Evolutionary conservation across 78 protist genomes (phyloP), one percentile per base, ranked within the genome.

Genomic region (Dictyostelium brefeldianum): DNA sequence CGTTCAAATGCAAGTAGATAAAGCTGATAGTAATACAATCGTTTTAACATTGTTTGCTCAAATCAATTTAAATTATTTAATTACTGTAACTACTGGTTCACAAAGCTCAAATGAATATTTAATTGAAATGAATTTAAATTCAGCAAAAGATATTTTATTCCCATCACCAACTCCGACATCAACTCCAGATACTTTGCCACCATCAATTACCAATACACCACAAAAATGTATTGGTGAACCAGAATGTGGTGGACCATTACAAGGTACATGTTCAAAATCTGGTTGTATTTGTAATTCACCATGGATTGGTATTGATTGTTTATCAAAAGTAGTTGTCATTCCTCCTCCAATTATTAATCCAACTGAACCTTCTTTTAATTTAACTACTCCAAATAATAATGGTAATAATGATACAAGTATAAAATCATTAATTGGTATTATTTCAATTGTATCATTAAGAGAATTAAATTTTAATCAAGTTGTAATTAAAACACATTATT

Each of bases 201-300:
- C 67, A 9, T 57, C 29, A 31, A 67, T 31, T 25, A 36, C 43
- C 1, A 69, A 36, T 69, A 25, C 77, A 1, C 77, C 77, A 69
- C 27, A 27, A 36, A 1, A 12, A 36, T 69, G 77, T 69, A 1
- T 36, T 17, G 77, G 77, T 36, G 1, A 1, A 10, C 77, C 77
- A 1, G 1, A 25, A 69, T 69, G 77, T 18, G 77, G 77, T 36
- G 77, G 77, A 15, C 17, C 4, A 1, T 4, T 2, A 6, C 18
- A 69, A 17, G 77, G 77, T 5, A 17, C 29, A 17, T 69, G 77
- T 69, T 2, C 10, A 14, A 27, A 25, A 4, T 0, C 1, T 36
- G 77, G 77, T 4, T 69, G 77, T 69, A 36, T 69, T 36, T 69
- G 77, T 69, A 15, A 36, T 69, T 7, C 43, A 5, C 77, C 77